These are phyloP conservation scores for Aurinia saxatilis DNA, from an alignment of 345 rosid species.

Conservation along the genomic window DNA sequence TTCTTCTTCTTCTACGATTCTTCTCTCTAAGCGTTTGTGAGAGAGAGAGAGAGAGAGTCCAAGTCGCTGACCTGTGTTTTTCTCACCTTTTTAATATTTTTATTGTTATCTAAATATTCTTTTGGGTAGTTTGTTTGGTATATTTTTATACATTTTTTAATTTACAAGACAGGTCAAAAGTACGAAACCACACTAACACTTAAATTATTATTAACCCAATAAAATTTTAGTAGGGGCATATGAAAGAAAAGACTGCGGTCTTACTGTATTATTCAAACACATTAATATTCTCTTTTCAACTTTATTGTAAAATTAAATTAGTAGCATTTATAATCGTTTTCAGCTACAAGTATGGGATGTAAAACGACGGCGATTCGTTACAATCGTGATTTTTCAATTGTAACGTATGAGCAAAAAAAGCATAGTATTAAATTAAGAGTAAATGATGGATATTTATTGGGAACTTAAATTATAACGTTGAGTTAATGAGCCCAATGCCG, in stretches of 20 bases:
- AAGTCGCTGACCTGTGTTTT: constrained; percentile 29
- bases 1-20: constrained; percentile 17
- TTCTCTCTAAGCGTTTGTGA: neutral
- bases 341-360: neutral
- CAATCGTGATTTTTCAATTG: neutral
- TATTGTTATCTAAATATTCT: constrained; percentile 9
- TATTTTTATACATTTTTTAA: neutral
- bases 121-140: constrained; percentile 19
- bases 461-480: neutral
- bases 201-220: neutral
- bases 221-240: constrained; percentile 1
- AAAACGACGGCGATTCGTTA: neutral
- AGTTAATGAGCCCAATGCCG: neutral
- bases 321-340: constrained; percentile 10
- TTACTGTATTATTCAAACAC: constrained; percentile 2
- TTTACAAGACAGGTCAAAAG: constrained; percentile 38
- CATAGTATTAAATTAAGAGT: neutral
- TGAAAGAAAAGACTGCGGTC: constrained; percentile 29
- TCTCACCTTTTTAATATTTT: neutral
- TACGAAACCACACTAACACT: constrained; percentile 21
- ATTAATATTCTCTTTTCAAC: constrained; percentile 2
- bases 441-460: neutral
- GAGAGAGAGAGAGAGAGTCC: constrained; percentile 16
- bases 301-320: constrained; percentile 7
- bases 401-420: neutral